Evolutionary conservation across 305 asterid genomes (phyloP).

Genomic region (Nicotiana rustica): DNA sequence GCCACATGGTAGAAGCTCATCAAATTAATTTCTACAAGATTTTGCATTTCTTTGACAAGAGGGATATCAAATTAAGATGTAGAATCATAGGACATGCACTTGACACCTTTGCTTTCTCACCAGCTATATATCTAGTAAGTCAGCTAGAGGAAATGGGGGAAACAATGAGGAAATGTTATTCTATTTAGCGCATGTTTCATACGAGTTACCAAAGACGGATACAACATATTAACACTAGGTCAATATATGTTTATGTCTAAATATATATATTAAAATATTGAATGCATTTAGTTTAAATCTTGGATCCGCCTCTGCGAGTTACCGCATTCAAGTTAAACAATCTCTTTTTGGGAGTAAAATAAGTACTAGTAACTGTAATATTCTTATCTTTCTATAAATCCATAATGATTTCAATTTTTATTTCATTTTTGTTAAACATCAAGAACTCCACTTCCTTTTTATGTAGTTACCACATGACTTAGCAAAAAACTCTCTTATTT

Average conservation of each 20-base stretch:
- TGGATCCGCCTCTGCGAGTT: neutral
- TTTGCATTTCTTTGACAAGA: neutral
- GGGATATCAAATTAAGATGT: neutral
- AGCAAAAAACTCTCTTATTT: no score
- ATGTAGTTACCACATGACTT: neutral
- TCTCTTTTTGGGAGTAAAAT: neutral
- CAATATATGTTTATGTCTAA: no score
- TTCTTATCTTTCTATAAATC: neutral
- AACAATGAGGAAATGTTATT: constrained; percentile 4
- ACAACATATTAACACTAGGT: no score
- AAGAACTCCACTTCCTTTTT: neutral
- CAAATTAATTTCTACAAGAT: neutral
- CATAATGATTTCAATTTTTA: neutral
- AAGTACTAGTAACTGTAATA: neutral
- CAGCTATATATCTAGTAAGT: constrained; percentile 18
- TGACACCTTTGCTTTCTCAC: constrained; percentile 37
- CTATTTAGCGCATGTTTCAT: neutral
- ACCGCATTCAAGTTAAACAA: neutral
- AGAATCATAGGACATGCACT: constrained; percentile 23
- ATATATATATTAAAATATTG: no score
- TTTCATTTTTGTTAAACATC: neutral
- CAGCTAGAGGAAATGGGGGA: constrained; percentile 28
- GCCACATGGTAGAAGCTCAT: constrained; percentile 29
- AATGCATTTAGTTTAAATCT: no score
- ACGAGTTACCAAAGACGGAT: neutral